phyloP scores from a whole-genome alignment of 2,329 filamentous ascomycete species.

The Colletotrichum abscissum region DNA sequence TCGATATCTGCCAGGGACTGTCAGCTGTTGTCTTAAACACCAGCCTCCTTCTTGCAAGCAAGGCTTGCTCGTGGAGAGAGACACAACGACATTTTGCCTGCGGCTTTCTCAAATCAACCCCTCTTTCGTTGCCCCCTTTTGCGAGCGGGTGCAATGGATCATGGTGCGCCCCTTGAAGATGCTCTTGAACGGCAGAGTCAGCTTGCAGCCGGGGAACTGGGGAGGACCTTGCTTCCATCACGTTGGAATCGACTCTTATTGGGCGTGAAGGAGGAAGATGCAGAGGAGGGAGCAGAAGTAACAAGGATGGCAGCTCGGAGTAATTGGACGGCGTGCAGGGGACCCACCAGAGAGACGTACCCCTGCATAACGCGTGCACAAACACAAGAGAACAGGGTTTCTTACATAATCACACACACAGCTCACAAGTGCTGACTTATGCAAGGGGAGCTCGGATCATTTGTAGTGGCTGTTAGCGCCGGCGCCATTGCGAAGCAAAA shows the following conservation, averaged over 20 bases:
- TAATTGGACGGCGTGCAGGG: slow-evolving; percentile 12
- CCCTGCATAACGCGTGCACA: slow-evolving; percentile 2
- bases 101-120: background rate
- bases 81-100: background rate
- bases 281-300: background rate
- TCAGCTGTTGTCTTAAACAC: background rate
- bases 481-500: background rate
- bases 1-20: background rate
- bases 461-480: background rate
- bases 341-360: background rate
- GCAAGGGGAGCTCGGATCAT: background rate
- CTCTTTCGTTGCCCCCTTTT: slow-evolving; percentile 10
- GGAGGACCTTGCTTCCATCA: slow-evolving; percentile 19
- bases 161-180: slow-evolving; percentile 1
- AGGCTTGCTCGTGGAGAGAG: too few species aligned
- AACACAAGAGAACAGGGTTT: background rate
- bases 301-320: slow-evolving; percentile 23
- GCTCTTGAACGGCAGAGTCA: slow-evolving; percentile 17
- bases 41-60: background rate
- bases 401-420: background rate
- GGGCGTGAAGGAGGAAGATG: background rate
- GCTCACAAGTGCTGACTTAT: background rate
- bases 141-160: background rate
- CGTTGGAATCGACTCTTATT: slow-evolving; percentile 18
- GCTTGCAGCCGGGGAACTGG: slow-evolving; percentile 21